Base-by-base conservation (phyloP, 257 asterid genomes). In the Primulina huaijiensis region DNA sequence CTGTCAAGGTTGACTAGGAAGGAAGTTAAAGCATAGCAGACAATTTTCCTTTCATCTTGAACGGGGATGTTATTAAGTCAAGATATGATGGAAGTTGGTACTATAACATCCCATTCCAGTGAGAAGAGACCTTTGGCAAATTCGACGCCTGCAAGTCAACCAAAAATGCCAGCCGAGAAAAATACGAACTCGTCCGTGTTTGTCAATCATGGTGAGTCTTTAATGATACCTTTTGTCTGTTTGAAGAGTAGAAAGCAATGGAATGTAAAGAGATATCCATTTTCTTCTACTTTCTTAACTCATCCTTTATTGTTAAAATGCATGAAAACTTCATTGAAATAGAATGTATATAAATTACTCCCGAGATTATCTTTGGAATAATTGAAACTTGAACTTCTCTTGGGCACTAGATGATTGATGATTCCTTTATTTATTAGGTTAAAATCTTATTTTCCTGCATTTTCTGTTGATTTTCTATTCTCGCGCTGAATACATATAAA, bases 121-220 rank as follows among this genome's bases (percentile, higher is more conserved):
- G 89, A 87, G 74, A 86, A 76, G 76, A 77, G 58, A 65, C 74
- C 82, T 67, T 62, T 62, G 37, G 88, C 84, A 73, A 78, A 82
- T 70, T 69, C 73, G 59, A 52, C 66, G n/a, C 70, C 89, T 40
- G 40, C 64, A 70, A 40, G 65, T 37, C 84, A 82, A 25, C 77
- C 76, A 33, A 79, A 84, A 71, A 84, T 40, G 75, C 79, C 95
- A 38, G 79, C 72, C 16, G 92, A 88, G 65, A 78, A 68, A 55
- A 75, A 72, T 72, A 33, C 77, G 40, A 76, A 62, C 43, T 33
- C 81, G 67, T 71, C 81, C 10, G 82, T 66, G 40, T 89, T 82
- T 60, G 82, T 89, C 67, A 88, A 89, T 80, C 87, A 87, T n/a
- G 96, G 95, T 87, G 61, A 64, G 82, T 72, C 30, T 14, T 62